phyloP scores from a whole-genome alignment of 768 basidiomycete genomes.

The Scleroderma bovista region DNA sequence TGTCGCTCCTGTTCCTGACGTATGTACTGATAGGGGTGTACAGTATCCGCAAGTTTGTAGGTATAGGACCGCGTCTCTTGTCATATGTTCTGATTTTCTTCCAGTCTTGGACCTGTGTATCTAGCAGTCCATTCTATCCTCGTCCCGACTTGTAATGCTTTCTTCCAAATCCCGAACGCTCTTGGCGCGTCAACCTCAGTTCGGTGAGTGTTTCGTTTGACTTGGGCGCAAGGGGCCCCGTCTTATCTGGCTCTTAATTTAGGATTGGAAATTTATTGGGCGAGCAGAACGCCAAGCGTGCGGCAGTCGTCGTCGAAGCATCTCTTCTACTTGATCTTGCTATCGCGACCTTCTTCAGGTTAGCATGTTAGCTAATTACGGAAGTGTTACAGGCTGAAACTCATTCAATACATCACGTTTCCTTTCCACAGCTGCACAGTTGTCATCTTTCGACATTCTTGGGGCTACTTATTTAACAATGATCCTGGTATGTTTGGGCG shows the following conservation, averaged over 20 bases:
- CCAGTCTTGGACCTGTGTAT: slow-evolving; percentile 69
- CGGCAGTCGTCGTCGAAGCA: slow-evolving; percentile 61
- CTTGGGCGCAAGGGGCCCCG: not conserved
- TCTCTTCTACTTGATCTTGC: slow-evolving; percentile 59
- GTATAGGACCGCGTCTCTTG: slow-evolving; percentile 7
- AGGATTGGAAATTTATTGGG: slow-evolving; percentile 89
- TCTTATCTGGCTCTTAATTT: not conserved
- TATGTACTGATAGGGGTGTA: slow-evolving; percentile 1
- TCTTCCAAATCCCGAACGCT: slow-evolving; percentile 80
- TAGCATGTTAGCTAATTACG: slow-evolving; percentile 3
- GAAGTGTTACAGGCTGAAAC: not conserved
- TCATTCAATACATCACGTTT: slow-evolving; percentile 3
- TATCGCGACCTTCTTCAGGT: slow-evolving; percentile 62
- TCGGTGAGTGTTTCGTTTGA: slow-evolving; percentile 40
- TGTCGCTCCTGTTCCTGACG: not conserved
- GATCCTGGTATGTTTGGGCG: slow-evolving; percentile 40
- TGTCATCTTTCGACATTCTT: slow-evolving; percentile 53
- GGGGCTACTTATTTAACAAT: slow-evolving; percentile 75
- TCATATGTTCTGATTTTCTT: slow-evolving; percentile 10
- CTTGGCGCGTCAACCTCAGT: slow-evolving; percentile 81
- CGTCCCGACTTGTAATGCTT: slow-evolving; percentile 55
- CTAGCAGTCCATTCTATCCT: slow-evolving; percentile 84
- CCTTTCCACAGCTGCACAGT: slow-evolving; percentile 40
- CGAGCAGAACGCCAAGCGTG: slow-evolving; percentile 66
- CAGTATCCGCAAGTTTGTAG: slow-evolving; percentile 51